Evolutionary conservation across 495 filamentous ascomycete species (phyloP).

Genomic region (Penicillium ochrochloron): DNA sequence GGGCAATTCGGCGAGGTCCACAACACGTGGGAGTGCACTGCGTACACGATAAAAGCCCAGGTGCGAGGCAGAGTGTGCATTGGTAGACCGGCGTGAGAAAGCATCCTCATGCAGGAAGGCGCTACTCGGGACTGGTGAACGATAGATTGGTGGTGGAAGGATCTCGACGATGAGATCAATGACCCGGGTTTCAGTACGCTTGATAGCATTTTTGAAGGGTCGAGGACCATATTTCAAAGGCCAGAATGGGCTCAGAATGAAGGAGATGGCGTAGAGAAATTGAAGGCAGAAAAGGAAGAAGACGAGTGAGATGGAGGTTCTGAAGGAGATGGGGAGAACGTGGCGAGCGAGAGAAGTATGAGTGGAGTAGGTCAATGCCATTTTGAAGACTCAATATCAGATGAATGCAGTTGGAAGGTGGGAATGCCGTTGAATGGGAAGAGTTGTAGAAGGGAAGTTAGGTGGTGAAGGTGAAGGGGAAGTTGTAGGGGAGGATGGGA

Average conservation of each 20-base stretch:
- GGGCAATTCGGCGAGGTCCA: neutral
- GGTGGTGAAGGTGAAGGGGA: too few species aligned
- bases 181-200: constrained; percentile 16
- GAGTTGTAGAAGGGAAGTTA: too few species aligned
- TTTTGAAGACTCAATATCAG: neutral
- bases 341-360: constrained; percentile 8
- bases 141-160: constrained; percentile 22
- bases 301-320: constrained; percentile 22
- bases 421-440: too few species aligned
- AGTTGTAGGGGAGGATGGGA: too few species aligned
- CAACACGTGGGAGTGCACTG: neutral
- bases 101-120: constrained; percentile 5
- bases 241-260: constrained; percentile 21
- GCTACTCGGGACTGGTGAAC: constrained; percentile 20
- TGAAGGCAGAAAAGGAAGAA: constrained; percentile 21
- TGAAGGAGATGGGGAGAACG: constrained; percentile 25
- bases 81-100: neutral
- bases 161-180: constrained; percentile 22
- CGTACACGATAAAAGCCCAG: neutral
- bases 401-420: neutral
- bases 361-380: constrained; percentile 13
- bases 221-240: constrained; percentile 17
- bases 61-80: neutral
- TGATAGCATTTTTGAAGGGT: constrained; percentile 21
- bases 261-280: constrained; percentile 27